These are phyloP conservation scores for Leishmania tarentolae DNA, from an alignment of 208 protist genomes.

Conservation along the genomic window DNA sequence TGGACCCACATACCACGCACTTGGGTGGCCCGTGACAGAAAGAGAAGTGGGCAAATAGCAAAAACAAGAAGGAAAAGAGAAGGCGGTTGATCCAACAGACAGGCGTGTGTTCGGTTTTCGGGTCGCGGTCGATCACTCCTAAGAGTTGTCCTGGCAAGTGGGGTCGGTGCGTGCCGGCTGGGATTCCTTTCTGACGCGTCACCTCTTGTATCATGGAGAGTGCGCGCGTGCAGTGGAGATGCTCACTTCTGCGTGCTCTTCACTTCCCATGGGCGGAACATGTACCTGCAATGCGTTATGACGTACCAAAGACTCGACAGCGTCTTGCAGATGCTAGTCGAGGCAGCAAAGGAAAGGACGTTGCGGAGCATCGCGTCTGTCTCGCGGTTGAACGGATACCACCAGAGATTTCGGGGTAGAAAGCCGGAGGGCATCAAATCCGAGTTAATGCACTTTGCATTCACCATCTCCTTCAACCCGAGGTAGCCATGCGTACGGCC, in stretches of 20 bases:
- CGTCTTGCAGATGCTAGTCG: slow-evolving; percentile 32
- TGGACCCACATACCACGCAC: background rate
- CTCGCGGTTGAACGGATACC: slow-evolving; percentile 62
- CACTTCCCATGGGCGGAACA: slow-evolving; percentile 66
- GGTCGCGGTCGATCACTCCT: background rate
- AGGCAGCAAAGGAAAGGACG: slow-evolving; percentile 40
- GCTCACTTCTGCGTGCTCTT: slow-evolving; percentile 24
- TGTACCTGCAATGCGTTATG: slow-evolving; percentile 37
- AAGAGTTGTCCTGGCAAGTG: background rate
- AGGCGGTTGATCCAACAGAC: background rate
- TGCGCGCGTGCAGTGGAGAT: no score
- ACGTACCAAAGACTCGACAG: slow-evolving; percentile 34
- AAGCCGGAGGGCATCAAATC: slow-evolving; percentile 41
- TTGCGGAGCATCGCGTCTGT: slow-evolving; percentile 42
- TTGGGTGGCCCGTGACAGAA: background rate
- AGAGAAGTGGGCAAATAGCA: background rate
- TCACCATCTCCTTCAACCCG: slow-evolving; percentile 82
- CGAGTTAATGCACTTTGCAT: slow-evolving; percentile 83
- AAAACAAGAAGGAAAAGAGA: slow-evolving; percentile 16
- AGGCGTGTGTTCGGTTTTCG: background rate
- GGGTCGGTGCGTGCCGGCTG: background rate
- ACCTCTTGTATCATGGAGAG: background rate
- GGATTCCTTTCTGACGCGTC: no score
- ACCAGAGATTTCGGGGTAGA: slow-evolving; percentile 73
- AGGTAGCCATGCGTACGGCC: slow-evolving; percentile 83